Percentiles rank a stretch among this genome's conserved stretches.
phyloP scores from a whole-genome alignment of 768 basidiomycete species.

The Rhodotorula paludigena region DNA sequence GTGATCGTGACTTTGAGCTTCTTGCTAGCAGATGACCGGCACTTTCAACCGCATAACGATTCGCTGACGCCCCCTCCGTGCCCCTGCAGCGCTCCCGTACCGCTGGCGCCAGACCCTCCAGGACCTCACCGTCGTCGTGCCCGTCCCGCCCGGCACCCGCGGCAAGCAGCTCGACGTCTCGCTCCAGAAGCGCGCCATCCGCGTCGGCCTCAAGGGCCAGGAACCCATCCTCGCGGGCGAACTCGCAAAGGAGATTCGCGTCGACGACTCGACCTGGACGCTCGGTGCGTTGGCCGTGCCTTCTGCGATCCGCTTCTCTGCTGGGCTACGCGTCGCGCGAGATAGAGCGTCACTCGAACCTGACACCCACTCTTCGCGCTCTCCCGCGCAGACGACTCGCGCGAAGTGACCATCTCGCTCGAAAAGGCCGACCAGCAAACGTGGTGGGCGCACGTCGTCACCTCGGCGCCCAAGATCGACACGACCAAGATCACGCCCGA shows the following conservation, averaged over 20 bases:
- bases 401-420: slow-evolving; percentile 66
- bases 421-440: slow-evolving; percentile 81
- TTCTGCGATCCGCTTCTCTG: background rate
- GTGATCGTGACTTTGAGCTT: no score
- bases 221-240: slow-evolving; percentile 84
- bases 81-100: slow-evolving; percentile 61
- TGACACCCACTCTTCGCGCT: no score
- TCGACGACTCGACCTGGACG: slow-evolving; percentile 97
- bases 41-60: background rate
- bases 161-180: slow-evolving; percentile 67
- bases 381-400: slow-evolving; percentile 63
- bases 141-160: slow-evolving; percentile 81
- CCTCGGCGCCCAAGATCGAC: slow-evolving; percentile 93
- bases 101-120: slow-evolving; percentile 83
- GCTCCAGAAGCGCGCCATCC: slow-evolving; percentile 76
- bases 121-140: slow-evolving; percentile 75
- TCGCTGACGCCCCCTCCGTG: slow-evolving; percentile 20
- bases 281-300: slow-evolving; percentile 66
- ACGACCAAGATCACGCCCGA: slow-evolving; percentile 91
- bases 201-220: slow-evolving; percentile 75
- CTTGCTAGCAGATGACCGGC: no score
- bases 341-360: no score
- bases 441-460: slow-evolving; percentile 97
- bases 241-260: slow-evolving; percentile 84
- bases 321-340: no score